Evolutionary conservation across 345 rosid species (phyloP).

Genomic region (Durio zibethinus): DNA sequence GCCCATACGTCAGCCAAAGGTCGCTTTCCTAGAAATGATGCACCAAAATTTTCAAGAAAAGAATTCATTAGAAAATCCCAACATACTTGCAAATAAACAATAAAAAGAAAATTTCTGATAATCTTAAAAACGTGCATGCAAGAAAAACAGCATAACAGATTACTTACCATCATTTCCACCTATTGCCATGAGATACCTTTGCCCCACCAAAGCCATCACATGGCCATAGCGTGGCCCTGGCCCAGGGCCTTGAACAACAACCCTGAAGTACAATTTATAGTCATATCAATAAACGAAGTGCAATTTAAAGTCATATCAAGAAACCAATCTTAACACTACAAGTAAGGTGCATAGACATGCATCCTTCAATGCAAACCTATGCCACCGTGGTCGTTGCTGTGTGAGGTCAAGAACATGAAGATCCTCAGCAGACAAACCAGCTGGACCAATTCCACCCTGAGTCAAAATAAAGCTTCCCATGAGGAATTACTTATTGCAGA

Average conservation of each 20-base stretch:
- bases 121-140: constrained; percentile 4
- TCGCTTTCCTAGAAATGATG: constrained; percentile 67
- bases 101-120: background rate
- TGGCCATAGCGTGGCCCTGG: constrained; percentile 99
- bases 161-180: constrained; percentile 96
- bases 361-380: constrained; percentile 49
- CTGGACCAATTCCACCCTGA: constrained; percentile 99
- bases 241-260: constrained; percentile 99
- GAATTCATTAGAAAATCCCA: constrained; percentile 13
- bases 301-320: constrained; percentile 14
- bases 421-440: constrained; percentile 99
- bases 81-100: background rate
- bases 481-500: constrained; percentile 4
- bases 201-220: constrained; percentile 99
- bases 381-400: constrained; percentile 96
- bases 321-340: background rate
- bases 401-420: constrained; percentile 99
- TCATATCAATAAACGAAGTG: constrained; percentile 19
- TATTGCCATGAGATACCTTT: constrained; percentile 98
- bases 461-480: constrained; percentile 21
- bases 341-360: background rate
- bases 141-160: constrained; percentile 4
- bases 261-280: constrained; percentile 47
- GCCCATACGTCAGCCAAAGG: constrained; percentile 99
- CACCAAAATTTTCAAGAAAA: constrained; percentile 11